Base-by-base conservation (phyloP, 495 filamentous ascomycete species). In the Pseudevernia furfuracea region DNA sequence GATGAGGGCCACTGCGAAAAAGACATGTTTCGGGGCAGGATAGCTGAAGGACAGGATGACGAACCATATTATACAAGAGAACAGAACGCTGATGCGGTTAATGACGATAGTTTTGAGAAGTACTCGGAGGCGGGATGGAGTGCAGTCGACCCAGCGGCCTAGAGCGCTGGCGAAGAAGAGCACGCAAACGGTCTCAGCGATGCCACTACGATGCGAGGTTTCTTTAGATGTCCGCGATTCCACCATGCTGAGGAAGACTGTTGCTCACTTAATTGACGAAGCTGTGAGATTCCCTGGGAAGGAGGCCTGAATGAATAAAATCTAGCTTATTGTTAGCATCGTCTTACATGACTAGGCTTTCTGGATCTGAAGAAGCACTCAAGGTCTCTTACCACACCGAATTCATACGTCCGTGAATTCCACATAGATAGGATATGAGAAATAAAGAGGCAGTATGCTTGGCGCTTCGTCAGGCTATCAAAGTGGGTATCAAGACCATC, bases 321-420 rank as follows among this genome's bases (percentile, higher is more conserved):
- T 74, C 76, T 77, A 36, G n/a, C n/a, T 1, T 10, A 30, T 30
- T 28, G 15, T 59, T 44, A 59, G 19, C 28, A 59, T 30, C 38
- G 7, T 17, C n/a, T 23, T 19, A 25, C 11, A 32, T 3, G 8
- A 43, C 38, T 71, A 72, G 53, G 71, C 69, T 53, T 64, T 70
- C 57, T 76, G 74, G 74, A 72, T 75, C 6, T 71, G 74, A 37
- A 72, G 23, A 49, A 76, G 69, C 36, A 71, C 69, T 69, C 74
- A 72, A 41, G 28, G 25, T 19, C 19, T 68, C 74, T 72, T 36
- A 79, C 78, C 10, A 77, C 78, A 38, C 70, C 81, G 63, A 81
- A 81, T 66, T 85, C 83, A 69, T 83, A 86, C 15, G 76, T 66
- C n/a, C 83, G 74, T 8, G 81, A 78, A 65, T 86, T 86, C 83